Conservation (phyloP, 768 basidiomycete genomes). For the Kwoniella europaea region DNA sequence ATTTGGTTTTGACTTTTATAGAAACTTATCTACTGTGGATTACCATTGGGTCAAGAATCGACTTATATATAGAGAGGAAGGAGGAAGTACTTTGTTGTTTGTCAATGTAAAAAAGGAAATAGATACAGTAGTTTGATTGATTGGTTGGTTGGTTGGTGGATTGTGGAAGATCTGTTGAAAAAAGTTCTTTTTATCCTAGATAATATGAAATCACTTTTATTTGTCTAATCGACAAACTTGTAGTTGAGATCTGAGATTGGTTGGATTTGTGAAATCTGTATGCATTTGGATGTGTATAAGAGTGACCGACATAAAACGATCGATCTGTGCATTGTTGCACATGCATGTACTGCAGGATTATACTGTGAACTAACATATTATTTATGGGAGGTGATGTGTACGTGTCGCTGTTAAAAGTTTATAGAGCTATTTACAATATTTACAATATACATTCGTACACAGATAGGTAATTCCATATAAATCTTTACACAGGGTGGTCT, state of each 20-base stretch:
- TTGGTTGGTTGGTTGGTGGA: not conserved
- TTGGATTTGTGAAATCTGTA: not conserved
- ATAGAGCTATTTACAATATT: no score
- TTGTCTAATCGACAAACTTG: not conserved
- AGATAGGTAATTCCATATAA: no score
- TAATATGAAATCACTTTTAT: not conserved
- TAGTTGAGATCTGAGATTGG: not conserved
- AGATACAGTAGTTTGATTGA: not conserved
- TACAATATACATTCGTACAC: no score
- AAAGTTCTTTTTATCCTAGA: not conserved
- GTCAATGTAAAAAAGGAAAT: not conserved
- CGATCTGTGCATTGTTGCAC: no score
- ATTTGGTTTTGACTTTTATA: not conserved
- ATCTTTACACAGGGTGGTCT: no score
- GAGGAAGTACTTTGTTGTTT: not conserved
- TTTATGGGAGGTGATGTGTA: no score
- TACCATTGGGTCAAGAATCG: not conserved
- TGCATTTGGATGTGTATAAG: conserved; percentile 7
- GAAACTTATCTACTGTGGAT: not conserved
- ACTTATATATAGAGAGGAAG: not conserved
- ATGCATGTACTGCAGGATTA: no score
- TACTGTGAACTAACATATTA: no score
- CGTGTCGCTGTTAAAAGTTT: no score
- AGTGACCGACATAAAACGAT: not conserved
- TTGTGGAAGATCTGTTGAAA: not conserved